Conservation (phyloP, 2,329 filamentous ascomycete genomes). For the Thelonectria rubi region DNA sequence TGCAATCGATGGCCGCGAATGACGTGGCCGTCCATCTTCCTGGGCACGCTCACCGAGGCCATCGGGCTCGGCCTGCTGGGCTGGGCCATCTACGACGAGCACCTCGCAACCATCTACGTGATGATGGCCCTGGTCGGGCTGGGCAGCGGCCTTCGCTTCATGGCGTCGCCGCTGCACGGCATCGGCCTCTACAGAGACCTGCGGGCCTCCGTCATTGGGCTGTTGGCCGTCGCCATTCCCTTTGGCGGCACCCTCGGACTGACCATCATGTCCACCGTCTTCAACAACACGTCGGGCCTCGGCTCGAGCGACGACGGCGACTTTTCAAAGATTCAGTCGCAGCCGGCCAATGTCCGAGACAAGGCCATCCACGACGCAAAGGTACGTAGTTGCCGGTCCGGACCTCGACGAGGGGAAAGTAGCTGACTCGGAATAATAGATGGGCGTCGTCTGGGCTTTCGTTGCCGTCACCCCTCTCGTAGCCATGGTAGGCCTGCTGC, state of each 20-base stretch:
- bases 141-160: constrained; percentile 71
- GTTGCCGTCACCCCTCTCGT: constrained; percentile 69
- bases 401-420: background rate
- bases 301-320: constrained; percentile 34
- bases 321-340: constrained; percentile 38
- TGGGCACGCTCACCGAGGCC: constrained; percentile 65
- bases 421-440: constrained; percentile 35
- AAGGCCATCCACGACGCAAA: constrained; percentile 42
- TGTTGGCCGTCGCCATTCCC: constrained; percentile 67
- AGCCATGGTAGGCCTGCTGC: constrained; percentile 48
- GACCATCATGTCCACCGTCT: constrained; percentile 74
- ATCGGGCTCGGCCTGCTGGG: constrained; percentile 67
- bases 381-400: constrained; percentile 24
- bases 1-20: constrained; percentile 70
- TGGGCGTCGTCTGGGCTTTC: constrained; percentile 73
- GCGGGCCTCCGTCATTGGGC: constrained; percentile 66
- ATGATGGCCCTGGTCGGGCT: constrained; percentile 73
- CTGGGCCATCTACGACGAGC: constrained; percentile 61
- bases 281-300: constrained; percentile 64
- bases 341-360: constrained; percentile 19
- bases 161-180: constrained; percentile 70
- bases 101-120: constrained; percentile 64
- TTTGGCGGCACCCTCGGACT: constrained; percentile 72
- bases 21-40: constrained; percentile 67
- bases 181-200: constrained; percentile 67